Evolutionary conservation across 108 stramenopile genomes (phyloP).

Genomic region (Conticribra guillardii): DNA sequence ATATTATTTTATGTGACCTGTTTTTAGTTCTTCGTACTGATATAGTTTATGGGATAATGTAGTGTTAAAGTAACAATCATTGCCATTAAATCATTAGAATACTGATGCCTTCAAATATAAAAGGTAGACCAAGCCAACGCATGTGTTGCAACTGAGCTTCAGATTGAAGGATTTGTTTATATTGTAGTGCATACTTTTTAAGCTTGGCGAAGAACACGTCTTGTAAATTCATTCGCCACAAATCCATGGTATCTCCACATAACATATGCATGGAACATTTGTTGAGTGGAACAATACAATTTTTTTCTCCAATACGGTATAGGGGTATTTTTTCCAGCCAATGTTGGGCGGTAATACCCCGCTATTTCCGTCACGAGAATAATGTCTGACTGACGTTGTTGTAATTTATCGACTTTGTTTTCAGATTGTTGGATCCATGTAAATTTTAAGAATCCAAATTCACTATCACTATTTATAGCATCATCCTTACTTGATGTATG

Average conservation of each 20-base stretch:
- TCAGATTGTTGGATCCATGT: constrained; percentile 5
- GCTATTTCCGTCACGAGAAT: constrained; percentile 16
- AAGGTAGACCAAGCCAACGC: no score
- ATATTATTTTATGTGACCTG: no score
- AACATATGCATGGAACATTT: constrained; percentile 15
- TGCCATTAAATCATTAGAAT: no score
- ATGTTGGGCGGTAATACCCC: constrained; percentile 16
- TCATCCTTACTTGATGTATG: neutral
- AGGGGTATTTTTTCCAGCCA: constrained; percentile 12
- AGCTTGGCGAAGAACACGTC: neutral
- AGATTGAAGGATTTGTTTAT: no score
- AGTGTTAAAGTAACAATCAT: no score
- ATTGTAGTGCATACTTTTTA: no score
- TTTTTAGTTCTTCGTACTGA: constrained; percentile 34
- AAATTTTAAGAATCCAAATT: constrained; percentile 12
- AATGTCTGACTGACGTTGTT: neutral
- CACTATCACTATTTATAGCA: neutral
- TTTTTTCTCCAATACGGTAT: constrained; percentile 15
- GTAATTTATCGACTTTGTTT: neutral
- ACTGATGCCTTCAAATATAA: no score
- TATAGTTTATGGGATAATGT: constrained; percentile 32
- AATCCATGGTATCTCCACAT: constrained; percentile 25
- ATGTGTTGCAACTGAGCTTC: no score
- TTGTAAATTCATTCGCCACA: constrained; percentile 9
- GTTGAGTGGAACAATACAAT: constrained; percentile 21